A percentile compares a stretch with the other conserved stretches of the same genome.
Evolutionary conservation across 331 rosid genomes (phyloP).

Genomic region (Phaseolus coccineus): DNA sequence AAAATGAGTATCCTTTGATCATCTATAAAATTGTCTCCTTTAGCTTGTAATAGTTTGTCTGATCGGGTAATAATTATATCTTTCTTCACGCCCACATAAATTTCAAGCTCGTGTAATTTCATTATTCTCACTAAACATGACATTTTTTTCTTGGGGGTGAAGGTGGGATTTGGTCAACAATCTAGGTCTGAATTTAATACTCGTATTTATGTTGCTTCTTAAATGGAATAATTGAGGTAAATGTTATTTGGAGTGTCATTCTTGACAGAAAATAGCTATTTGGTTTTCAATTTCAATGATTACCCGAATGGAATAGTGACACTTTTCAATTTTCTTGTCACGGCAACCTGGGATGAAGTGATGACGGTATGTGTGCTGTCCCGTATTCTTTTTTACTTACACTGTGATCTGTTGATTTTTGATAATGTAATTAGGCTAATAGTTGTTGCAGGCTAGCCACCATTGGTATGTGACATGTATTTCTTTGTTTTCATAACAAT

Average conservation of each 20-base stretch:
- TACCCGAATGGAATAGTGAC: constrained; percentile 99
- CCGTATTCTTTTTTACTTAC: constrained; percentile 16
- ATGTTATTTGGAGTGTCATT: constrained; percentile 45
- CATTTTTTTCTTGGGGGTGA: not conserved
- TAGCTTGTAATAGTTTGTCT: constrained; percentile 25
- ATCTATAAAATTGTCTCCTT: constrained; percentile 31
- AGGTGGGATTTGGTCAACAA: constrained; percentile 32
- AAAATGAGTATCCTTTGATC: constrained; percentile 83
- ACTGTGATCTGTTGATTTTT: constrained; percentile 36
- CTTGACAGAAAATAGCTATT: constrained; percentile 85
- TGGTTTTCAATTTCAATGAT: constrained; percentile 92
- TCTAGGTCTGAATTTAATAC: constrained; percentile 9
- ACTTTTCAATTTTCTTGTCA: constrained; percentile 91
- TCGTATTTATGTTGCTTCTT: constrained; percentile 27
- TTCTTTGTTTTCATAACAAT: constrained; percentile 2
- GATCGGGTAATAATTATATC: constrained; percentile 26
- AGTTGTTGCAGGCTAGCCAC: constrained; percentile 3
- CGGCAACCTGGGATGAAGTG: constrained; percentile 81
- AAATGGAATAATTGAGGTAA: constrained; percentile 32
- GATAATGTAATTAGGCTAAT: constrained; percentile 29
- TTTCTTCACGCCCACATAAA: not conserved
- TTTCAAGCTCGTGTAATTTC: constrained; percentile 12
- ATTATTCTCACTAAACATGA: constrained; percentile 19
- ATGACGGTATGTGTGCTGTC: constrained; percentile 70
- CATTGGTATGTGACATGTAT: constrained; percentile 16